Evolutionary conservation across 2,329 filamentous ascomycete genomes (phyloP).

Genomic region (Xylariomycetidae sp.): DNA sequence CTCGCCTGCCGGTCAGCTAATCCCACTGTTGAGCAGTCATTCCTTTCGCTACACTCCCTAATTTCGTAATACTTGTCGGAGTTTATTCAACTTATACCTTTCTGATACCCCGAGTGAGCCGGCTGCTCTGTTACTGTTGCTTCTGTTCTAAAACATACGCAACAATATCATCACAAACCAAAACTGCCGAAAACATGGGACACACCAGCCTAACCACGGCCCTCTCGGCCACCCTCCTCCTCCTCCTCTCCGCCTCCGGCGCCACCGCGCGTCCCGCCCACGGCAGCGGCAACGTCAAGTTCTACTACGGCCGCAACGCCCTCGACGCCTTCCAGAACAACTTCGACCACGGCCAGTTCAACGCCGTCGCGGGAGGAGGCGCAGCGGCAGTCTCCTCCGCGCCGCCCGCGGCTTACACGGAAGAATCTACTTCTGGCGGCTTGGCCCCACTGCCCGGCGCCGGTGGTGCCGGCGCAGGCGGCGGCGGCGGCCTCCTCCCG

Average conservation of each 20-base stretch:
- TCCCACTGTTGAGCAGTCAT: slow-evolving; percentile 6
- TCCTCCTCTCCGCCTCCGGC: too few relatives aligned
- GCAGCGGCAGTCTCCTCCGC: background rate
- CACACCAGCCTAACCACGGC: slow-evolving; percentile 8
- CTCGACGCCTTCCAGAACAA: slow-evolving; percentile 5
- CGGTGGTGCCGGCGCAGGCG: background rate
- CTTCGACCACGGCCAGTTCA: background rate
- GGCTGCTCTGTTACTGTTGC: background rate
- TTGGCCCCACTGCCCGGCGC: background rate
- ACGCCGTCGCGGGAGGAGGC: background rate
- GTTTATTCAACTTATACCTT: too few relatives aligned
- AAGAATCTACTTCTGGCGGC: background rate
- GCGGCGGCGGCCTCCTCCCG: slow-evolving; percentile 4
- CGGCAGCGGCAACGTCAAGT: too few relatives aligned
- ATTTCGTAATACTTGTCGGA: too few relatives aligned
- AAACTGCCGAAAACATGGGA: slow-evolving; percentile 9
- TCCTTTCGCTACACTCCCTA: background rate
- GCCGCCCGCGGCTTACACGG: background rate
- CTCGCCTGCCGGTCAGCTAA: slow-evolving; percentile 3
- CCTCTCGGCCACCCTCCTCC: slow-evolving; percentile 7
- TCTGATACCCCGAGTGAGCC: background rate
- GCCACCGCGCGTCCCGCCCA: too few relatives aligned
- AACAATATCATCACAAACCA: background rate
- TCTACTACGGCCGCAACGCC: background rate
- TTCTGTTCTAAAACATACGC: background rate